These are phyloP conservation scores for Keqinozyma sinolaborantium DNA, from an alignment of 1,139 yeast species.

Conservation along the genomic window DNA sequence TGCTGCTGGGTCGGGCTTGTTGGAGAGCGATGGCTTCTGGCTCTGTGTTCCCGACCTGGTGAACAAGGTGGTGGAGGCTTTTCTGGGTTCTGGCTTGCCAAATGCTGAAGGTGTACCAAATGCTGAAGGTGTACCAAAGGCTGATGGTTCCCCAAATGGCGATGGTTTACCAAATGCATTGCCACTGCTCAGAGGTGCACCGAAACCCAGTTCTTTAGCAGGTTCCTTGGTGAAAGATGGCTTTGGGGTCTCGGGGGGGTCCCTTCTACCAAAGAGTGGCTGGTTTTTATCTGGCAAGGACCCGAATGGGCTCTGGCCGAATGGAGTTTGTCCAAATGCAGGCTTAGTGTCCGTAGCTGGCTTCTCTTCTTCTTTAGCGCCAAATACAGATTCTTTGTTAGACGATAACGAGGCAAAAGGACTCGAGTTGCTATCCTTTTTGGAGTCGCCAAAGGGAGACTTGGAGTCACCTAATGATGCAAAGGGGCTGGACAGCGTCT, in stretches of 20 bases:
- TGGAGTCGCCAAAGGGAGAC: constrained; percentile 5
- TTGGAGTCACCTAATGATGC: constrained; percentile 1
- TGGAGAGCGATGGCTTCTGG: too few relatives aligned
- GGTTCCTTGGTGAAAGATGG: too few relatives aligned
- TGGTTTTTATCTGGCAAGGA: too few relatives aligned
- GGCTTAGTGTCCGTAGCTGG: constrained; percentile 4
- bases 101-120: constrained; percentile 6
- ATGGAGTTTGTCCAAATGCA: constrained; percentile 9
- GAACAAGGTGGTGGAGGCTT: constrained; percentile 2
- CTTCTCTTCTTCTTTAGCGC: too few relatives aligned
- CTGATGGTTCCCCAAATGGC: constrained; percentile 6
- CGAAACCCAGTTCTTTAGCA: too few relatives aligned
- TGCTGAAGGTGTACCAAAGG: constrained; percentile 3
- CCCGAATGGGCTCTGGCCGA: too few relatives aligned
- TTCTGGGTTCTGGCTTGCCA: constrained; percentile 2
- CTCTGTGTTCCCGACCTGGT: constrained; percentile 1
- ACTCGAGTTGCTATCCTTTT: constrained; percentile 3
- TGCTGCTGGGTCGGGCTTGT: too few relatives aligned
- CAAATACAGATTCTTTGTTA: constrained; percentile 4
- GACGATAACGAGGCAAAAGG: neutral
- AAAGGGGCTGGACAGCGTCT: constrained; percentile 2
- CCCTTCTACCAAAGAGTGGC: too few relatives aligned
- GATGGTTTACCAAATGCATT: constrained; percentile 2
- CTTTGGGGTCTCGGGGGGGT: too few relatives aligned
- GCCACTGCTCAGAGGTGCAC: too few relatives aligned